These are phyloP conservation scores for Hypomyces rosellus DNA, from an alignment of 2,329 filamentous ascomycete genomes.

Conservation along the genomic window DNA sequence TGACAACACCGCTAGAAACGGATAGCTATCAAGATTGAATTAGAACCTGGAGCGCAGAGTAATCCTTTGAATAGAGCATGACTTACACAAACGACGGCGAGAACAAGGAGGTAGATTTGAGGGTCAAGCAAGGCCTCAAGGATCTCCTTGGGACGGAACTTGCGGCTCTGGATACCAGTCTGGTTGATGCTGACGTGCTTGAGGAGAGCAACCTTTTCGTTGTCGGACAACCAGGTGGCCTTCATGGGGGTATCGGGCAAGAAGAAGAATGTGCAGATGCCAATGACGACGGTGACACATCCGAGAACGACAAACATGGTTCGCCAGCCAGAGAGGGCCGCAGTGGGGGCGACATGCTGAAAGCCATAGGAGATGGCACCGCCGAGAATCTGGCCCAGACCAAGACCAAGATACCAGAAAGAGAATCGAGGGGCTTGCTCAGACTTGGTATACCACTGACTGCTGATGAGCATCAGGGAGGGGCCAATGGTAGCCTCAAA, in stretches of 20 bases:
- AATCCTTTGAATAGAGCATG: not conserved
- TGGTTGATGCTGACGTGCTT: conserved; percentile 52
- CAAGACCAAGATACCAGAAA: conserved; percentile 56
- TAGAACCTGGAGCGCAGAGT: not conserved
- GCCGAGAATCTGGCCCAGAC: conserved; percentile 55
- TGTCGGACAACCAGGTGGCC: conserved; percentile 37
- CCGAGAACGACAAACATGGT: conserved; percentile 67
- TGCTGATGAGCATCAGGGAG: conserved; percentile 54
- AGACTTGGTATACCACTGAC: conserved; percentile 55
- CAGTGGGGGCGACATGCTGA: conserved; percentile 46
- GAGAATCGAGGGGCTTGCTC: conserved; percentile 55
- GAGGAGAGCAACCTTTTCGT: conserved; percentile 43
- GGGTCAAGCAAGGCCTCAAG: conserved; percentile 45
- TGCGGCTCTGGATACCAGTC: conserved; percentile 49
- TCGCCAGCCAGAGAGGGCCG: conserved; percentile 57
- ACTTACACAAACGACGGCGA: conserved; percentile 42
- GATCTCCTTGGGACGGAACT: conserved; percentile 47
- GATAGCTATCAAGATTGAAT: conserved; percentile 29
- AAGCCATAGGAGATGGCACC: conserved; percentile 58
- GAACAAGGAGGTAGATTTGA: conserved; percentile 44
- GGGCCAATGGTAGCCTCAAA: conserved; percentile 57
- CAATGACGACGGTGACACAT: conserved; percentile 32
- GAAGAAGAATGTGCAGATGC: conserved; percentile 25
- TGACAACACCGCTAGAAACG: conserved; percentile 48
- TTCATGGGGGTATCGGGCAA: conserved; percentile 42